These are phyloP conservation scores for Apiotrichum gracile DNA, from an alignment of 1,284 basidiomycete species.

Conservation along the genomic window DNA sequence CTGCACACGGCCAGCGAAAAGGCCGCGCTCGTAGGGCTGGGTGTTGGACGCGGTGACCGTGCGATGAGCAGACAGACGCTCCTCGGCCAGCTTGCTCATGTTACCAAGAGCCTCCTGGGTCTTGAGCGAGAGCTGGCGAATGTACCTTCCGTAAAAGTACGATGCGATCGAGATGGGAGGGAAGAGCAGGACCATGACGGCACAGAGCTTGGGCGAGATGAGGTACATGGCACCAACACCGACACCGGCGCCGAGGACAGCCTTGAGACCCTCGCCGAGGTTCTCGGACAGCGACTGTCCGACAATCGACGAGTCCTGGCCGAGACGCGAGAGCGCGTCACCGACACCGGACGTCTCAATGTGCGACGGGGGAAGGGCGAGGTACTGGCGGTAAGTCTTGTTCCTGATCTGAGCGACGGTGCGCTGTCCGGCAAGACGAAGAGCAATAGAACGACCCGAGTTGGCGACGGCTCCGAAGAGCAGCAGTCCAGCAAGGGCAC, in stretches of 20 bases:
- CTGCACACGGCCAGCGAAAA: constrained; percentile 38
- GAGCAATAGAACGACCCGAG: constrained; percentile 35
- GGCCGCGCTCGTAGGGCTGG: constrained; percentile 32
- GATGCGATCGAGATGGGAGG: constrained; percentile 45
- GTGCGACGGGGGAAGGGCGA: constrained; percentile 42
- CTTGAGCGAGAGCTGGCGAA: constrained; percentile 40
- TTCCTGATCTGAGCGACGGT: constrained; percentile 43
- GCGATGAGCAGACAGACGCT: constrained; percentile 43
- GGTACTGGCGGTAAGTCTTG: constrained; percentile 43
- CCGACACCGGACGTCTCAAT: constrained; percentile 43
- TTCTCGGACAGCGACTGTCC: constrained; percentile 43
- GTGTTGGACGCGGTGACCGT: constrained; percentile 44
- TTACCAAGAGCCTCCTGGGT: constrained; percentile 45
- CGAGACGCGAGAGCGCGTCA: constrained; percentile 43
- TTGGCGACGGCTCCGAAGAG: constrained; percentile 42
- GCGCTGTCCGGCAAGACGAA: constrained; percentile 42
- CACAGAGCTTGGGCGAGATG: constrained; percentile 42
- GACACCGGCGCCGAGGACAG: constrained; percentile 39
- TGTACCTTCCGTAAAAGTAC: constrained; percentile 45
- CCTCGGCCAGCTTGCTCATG: constrained; percentile 44
- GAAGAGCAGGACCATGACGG: constrained; percentile 42
- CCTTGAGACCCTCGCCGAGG: constrained; percentile 44
- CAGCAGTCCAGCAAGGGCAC: constrained; percentile 26
- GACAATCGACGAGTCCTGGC: constrained; percentile 44
- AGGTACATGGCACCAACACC: constrained; percentile 44